These are phyloP conservation scores for Pythium utonaiense DNA, from an alignment of 352 stramenopile species.

Conservation along the genomic window DNA sequence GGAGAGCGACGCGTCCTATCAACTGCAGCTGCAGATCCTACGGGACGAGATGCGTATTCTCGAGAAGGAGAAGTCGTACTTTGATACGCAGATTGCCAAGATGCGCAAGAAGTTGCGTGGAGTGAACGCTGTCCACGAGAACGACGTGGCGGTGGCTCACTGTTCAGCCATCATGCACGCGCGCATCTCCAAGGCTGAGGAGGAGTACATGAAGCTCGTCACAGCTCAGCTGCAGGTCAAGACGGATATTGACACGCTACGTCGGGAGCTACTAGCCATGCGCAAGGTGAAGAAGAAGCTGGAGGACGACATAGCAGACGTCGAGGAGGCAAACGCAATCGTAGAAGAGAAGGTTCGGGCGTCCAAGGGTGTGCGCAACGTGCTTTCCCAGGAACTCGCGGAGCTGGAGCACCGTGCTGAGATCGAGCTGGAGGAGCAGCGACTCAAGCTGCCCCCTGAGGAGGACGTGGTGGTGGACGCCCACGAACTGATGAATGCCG, in stretches of 20 bases:
- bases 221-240: slow-evolving; percentile 61
- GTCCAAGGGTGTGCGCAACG: slow-evolving; percentile 45
- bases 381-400: slow-evolving; percentile 45
- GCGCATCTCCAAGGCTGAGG: slow-evolving; percentile 62
- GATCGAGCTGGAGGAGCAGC: slow-evolving; percentile 44
- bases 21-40: slow-evolving; percentile 51
- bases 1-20: slow-evolving; percentile 60
- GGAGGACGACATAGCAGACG: slow-evolving; percentile 53
- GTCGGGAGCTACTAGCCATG: slow-evolving; percentile 54
- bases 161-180: slow-evolving; percentile 76
- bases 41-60: slow-evolving; percentile 55
- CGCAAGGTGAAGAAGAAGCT: slow-evolving; percentile 58
- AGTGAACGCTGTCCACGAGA: slow-evolving; percentile 73
- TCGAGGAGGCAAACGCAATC: slow-evolving; percentile 31
- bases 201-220: slow-evolving; percentile 79
- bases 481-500: slow-evolving; percentile 49
- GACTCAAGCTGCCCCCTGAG: slow-evolving; percentile 57
- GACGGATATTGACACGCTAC: slow-evolving; percentile 52
- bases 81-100: slow-evolving; percentile 46
- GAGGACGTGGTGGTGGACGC: slow-evolving; percentile 63
- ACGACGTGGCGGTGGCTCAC: slow-evolving; percentile 70
- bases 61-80: slow-evolving; percentile 35
- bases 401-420: slow-evolving; percentile 60
- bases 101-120: slow-evolving; percentile 54
- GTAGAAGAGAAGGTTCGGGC: slow-evolving; percentile 46